Conservation (phyloP, 208 protist genomes). For the Trypanosoma mega region DNA sequence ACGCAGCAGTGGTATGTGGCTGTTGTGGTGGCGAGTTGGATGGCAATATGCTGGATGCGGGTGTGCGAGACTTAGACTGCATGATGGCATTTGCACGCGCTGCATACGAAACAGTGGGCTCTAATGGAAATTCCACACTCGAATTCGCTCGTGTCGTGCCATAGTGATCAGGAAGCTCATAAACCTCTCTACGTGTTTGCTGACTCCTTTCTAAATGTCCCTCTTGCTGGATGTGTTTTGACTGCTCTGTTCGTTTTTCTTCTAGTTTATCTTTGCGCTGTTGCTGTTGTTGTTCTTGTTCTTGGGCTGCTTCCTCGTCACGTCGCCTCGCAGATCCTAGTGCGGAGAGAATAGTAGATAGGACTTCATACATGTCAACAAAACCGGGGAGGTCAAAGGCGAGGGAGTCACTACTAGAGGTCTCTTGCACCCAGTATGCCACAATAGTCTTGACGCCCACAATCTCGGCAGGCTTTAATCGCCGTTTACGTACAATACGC, state of each 20-base stretch:
- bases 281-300: not conserved
- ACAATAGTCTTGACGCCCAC: conserved; percentile 36
- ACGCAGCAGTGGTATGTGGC: too few relatives aligned
- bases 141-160: not conserved
- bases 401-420: conserved; percentile 18
- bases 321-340: conserved; percentile 1
- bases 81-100: not conserved
- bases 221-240: too few relatives aligned
- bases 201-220: too few relatives aligned
- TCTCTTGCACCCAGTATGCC: conserved; percentile 34
- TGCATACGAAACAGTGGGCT: not conserved
- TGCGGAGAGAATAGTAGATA: conserved; percentile 17
- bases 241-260: too few relatives aligned
- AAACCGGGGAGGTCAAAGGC: conserved; percentile 43
- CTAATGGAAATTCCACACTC: not conserved
- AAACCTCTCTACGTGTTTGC: too few relatives aligned
- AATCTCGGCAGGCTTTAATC: conserved; percentile 29
- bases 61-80: not conserved
- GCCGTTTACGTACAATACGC: conserved; percentile 6
- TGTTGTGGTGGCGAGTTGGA: too few relatives aligned
- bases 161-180: too few relatives aligned
- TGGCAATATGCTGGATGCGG: not conserved
- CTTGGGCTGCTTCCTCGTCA: not conserved
- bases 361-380: conserved; percentile 41
- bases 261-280: not conserved